These are phyloP conservation scores for Ceratorhiza oryzae-sativae DNA, from an alignment of 1,284 basidiomycete genomes.

Conservation along the genomic window DNA sequence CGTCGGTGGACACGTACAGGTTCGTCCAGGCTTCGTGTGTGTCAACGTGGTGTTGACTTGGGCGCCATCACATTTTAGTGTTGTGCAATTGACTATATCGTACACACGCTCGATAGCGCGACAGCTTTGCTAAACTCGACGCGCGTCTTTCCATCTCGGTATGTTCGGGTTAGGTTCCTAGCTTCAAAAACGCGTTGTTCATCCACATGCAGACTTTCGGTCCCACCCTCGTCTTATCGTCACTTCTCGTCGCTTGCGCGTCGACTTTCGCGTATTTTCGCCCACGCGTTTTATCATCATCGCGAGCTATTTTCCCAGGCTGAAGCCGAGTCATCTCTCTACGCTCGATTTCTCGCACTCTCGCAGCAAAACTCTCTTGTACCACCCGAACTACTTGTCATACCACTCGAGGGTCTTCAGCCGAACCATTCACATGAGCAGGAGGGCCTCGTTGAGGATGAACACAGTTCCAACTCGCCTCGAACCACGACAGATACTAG, in stretches of 20 bases:
- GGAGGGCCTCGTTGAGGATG: background rate
- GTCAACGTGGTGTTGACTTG: background rate
- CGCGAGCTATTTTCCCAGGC: conserved; percentile 89
- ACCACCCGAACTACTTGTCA: conserved; percentile 80
- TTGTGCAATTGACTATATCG: conserved; percentile 96
- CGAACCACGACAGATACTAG: conserved; percentile 13
- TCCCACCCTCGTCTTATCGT: conserved; percentile 79
- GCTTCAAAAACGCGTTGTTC: background rate
- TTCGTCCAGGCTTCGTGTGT: conserved; percentile 47
- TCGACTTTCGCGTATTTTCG: conserved; percentile 92
- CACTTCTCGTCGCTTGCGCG: conserved; percentile 89
- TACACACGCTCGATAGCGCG: conserved; percentile 93
- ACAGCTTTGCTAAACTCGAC: conserved; percentile 93
- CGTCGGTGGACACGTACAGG: conserved; percentile 79
- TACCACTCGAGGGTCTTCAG: conserved; percentile 55
- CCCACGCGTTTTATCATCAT: conserved; percentile 94
- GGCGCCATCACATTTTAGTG: conserved; percentile 64
- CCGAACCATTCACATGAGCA: background rate
- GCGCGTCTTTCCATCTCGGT: conserved; percentile 90
- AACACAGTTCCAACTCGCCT: conserved; percentile 23
- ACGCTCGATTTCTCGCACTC: conserved; percentile 88
- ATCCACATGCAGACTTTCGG: conserved; percentile 64
- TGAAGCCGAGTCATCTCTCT: conserved; percentile 89
- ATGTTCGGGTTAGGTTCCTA: conserved; percentile 41
- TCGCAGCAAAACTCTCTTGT: conserved; percentile 84